Evolutionary conservation across 306 rosid genomes (phyloP).

Genomic region (Malus sylvestris): DNA sequence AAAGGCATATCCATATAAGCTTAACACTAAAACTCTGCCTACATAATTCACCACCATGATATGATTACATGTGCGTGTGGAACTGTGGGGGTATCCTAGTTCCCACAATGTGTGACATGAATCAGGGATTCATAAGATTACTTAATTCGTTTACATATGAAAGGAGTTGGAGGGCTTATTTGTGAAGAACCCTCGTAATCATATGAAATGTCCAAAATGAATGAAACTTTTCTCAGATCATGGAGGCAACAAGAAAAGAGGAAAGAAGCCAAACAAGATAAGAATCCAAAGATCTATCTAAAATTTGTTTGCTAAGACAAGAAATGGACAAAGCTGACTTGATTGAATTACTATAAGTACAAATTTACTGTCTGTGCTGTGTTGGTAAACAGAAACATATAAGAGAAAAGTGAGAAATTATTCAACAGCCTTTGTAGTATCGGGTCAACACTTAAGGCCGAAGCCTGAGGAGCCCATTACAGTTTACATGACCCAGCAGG

Average conservation of each 20-base stretch:
- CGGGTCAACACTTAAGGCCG: background rate
- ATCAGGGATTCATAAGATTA: background rate
- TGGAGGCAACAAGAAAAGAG: background rate
- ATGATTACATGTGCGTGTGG: slow-evolving; percentile 27
- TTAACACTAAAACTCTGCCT: slow-evolving; percentile 2
- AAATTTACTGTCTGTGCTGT: background rate
- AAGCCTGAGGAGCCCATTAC: background rate
- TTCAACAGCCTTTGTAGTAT: background rate
- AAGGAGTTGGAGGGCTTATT: no score
- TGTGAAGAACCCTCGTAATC: background rate
- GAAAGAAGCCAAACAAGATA: background rate
- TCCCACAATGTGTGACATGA: slow-evolving; percentile 24
- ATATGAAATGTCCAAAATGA: background rate
- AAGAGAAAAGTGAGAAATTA: background rate
- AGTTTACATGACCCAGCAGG: background rate
- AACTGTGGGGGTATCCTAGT: slow-evolving; percentile 10
- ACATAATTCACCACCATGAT: slow-evolving; percentile 13
- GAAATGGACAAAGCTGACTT: background rate
- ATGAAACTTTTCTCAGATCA: background rate
- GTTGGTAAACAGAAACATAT: background rate
- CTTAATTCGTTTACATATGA: background rate
- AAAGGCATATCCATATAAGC: slow-evolving; percentile 13
- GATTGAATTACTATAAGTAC: background rate
- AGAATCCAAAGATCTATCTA: background rate
- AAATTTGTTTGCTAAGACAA: background rate